Evolutionary conservation across 352 stramenopile species (phyloP).

Genomic region (Pythium folliculosum): DNA sequence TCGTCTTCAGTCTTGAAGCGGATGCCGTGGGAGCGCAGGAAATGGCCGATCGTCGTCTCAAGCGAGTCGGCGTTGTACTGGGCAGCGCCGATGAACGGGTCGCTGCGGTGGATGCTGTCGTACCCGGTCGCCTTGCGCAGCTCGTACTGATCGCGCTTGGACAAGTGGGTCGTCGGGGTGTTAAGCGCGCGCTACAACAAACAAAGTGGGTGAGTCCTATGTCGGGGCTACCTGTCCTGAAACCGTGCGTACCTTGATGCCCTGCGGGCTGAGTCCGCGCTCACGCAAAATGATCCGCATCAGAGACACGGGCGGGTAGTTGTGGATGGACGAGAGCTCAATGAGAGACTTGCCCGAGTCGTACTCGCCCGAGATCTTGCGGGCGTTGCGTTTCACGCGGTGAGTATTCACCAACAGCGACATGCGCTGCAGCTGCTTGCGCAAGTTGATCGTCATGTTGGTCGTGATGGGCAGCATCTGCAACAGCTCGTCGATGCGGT

Average conservation of each 20-base stretch:
- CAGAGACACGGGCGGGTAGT: conserved; percentile 83
- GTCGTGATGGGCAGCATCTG: conserved; percentile 86
- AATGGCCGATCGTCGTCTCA: conserved; percentile 74
- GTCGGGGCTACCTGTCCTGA: no score
- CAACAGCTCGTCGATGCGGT: conserved; percentile 78
- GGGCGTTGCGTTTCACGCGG: conserved; percentile 62
- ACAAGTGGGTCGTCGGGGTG: conserved; percentile 48
- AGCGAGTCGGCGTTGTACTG: conserved; percentile 77
- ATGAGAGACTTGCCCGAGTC: conserved; percentile 76
- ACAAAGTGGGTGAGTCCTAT: no score
- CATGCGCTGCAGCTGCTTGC: conserved; percentile 85
- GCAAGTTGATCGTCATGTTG: conserved; percentile 87
- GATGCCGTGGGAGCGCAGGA: conserved; percentile 60
- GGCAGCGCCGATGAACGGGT: conserved; percentile 70
- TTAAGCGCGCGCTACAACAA: conserved; percentile 48
- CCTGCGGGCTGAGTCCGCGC: conserved; percentile 56
- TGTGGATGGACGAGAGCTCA: conserved; percentile 69
- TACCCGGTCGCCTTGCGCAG: conserved; percentile 71
- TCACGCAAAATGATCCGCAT: conserved; percentile 79
- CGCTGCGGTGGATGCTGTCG: conserved; percentile 85
- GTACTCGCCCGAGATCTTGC: conserved; percentile 69
- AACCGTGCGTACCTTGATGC: conserved; percentile 30
- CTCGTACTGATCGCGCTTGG: conserved; percentile 72
- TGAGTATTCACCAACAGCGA: conserved; percentile 86
- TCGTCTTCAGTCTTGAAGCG: conserved; percentile 80